A percentile compares a stretch with the other conserved stretches of the same genome.
Evolutionary conservation across 2,329 filamentous ascomycete species (phyloP).

Genomic region (Penicillium polonicum): DNA sequence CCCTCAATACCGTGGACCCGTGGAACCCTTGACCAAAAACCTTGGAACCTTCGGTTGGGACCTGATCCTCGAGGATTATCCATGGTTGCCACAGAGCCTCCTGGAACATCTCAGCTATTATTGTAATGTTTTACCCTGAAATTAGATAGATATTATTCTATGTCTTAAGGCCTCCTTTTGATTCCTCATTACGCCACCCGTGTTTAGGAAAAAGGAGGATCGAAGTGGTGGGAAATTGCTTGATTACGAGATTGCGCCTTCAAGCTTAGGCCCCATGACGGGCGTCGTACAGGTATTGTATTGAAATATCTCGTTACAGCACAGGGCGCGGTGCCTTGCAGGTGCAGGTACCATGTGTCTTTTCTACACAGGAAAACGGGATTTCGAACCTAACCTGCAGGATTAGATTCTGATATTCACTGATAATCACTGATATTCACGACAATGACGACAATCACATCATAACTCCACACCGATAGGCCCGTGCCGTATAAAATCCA

Average conservation of each 20-base stretch:
- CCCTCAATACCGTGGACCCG: background rate
- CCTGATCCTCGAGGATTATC: background rate
- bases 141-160: too few species aligned
- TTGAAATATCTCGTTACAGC: background rate
- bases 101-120: background rate
- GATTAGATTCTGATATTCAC: background rate
- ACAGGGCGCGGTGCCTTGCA: background rate
- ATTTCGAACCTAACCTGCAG: background rate
- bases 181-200: background rate
- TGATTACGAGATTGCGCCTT: background rate
- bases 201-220: background rate
- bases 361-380: background rate
- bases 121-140: too few species aligned
- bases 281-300: background rate
- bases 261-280: background rate
- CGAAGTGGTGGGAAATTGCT: background rate
- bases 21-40: background rate
- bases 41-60: too few species aligned
- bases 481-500: conserved; percentile 10
- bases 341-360: conserved; percentile 7
- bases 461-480: conserved; percentile 11
- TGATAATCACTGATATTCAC: conserved; percentile 4
- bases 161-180: background rate
- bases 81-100: background rate
- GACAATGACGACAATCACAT: conserved; percentile 5